phyloP scores from a whole-genome alignment of 75 land plant species.

The Sequoia sempervirens region DNA sequence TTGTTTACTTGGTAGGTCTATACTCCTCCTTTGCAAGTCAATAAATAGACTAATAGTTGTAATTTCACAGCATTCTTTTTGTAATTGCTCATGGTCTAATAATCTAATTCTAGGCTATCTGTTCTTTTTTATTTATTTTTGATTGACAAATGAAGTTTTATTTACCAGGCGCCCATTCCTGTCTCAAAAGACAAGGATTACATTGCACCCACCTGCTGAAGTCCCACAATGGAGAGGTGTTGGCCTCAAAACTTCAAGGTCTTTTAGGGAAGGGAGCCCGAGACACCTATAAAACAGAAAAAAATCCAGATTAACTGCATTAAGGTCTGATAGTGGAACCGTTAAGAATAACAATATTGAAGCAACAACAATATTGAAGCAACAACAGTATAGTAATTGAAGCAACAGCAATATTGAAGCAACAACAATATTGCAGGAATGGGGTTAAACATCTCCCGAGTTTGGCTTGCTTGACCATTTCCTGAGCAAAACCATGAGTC shows the following conservation, averaged over 20 bases:
- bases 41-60: not conserved
- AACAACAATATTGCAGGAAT: not conserved
- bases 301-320: not conserved
- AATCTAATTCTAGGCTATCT: not conserved
- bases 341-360: too few relatives aligned
- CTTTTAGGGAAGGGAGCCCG: not conserved
- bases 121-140: not conserved
- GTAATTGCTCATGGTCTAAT: not conserved
- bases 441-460: too few relatives aligned
- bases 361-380: not conserved
- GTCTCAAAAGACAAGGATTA: not conserved
- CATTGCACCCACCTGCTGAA: not conserved
- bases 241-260: not conserved
- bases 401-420: not conserved
- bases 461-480: too few relatives aligned
- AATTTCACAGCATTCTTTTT: not conserved
- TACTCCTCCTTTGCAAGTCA: not conserved
- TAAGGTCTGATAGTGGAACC: not conserved
- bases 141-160: too few relatives aligned
- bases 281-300: not conserved
- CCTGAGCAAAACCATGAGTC: too few relatives aligned
- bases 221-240: not conserved
- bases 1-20: slow-evolving; percentile 84
- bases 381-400: not conserved
- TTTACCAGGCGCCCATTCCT: too few relatives aligned